Base-by-base conservation (phyloP, 2,329 filamentous ascomycete genomes). In the Hymenoscyphus fructigenus region DNA sequence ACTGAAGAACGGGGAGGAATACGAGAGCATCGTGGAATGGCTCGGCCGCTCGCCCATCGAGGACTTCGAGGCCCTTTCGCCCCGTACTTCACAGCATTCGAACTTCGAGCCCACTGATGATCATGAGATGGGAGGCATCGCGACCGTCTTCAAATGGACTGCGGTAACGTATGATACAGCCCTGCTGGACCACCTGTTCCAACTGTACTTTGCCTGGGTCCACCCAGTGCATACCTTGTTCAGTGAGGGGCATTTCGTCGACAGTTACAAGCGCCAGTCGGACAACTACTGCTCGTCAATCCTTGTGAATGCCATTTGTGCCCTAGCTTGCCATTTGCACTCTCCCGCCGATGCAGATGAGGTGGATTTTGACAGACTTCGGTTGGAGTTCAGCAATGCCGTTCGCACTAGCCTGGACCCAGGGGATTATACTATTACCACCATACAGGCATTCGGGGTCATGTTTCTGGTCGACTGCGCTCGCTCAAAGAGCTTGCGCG, bases 221-320 rank as follows among this genome's bases (percentile, higher is more conserved):
- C 75, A 77, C 65, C 75, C 75, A 3, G 71, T 76, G n/a, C 72
- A 76, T 60, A 75, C 74, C 23, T 59, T 76, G 44, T 76, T 77
- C 64, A 71, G 68, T 41, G 74, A 76, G 58, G 69, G 69, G 15
- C 68, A 66, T 59, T 76, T 77, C 60, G 67, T 70, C 10, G 63
- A 74, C 9, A 70, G 69, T 60, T 75, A 73, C 62, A 66, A 63
- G 41, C 59, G 41, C n/a, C 62, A 70, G 34, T 68, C 65, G 9
- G 50, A 63, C 0, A 56, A 57, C 4, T 74, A 71, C 59, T 76
- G 74, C 68, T 75, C 74, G 9, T 50, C 67, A 5, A 59, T 67
- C 34, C 68, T 76, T 3, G 73, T 76, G 38, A 76, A 76, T 64
- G 73, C 75, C 15, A 71, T 76, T 17, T 76, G 75, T 64, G 74